Evolutionary conservation across 1,284 basidiomycete species (phyloP).

Genomic region (Neonothopanus nambi): DNA sequence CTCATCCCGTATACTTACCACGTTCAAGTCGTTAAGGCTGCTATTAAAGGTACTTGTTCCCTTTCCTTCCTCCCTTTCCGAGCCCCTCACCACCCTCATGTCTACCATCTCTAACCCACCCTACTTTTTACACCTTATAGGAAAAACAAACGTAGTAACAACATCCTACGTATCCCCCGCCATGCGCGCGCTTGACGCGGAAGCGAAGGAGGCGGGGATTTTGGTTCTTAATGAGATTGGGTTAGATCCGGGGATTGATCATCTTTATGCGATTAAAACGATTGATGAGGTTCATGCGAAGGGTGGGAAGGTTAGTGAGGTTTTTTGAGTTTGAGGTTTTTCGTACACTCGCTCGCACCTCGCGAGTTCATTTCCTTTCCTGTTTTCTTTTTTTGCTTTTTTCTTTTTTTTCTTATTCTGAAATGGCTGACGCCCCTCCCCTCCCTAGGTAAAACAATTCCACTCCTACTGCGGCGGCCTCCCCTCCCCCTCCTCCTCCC

Average conservation of each 20-base stretch:
- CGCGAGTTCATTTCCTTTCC: no score
- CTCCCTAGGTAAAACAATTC: conserved; percentile 83
- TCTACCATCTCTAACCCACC: no score
- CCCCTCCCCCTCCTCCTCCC: conserved; percentile 86
- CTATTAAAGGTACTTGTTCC: conserved; percentile 65
- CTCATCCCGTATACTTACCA: conserved; percentile 97
- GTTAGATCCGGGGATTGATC: conserved; percentile 93
- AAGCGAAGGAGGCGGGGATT: conserved; percentile 88
- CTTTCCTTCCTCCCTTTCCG: neutral
- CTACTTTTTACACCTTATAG: no score
- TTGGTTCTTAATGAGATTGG: conserved; percentile 98
- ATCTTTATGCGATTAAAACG: conserved; percentile 96
- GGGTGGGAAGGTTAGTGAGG: conserved; percentile 87
- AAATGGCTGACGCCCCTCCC: neutral
- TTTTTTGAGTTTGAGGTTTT: no score
- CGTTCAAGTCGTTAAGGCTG: conserved; percentile 89
- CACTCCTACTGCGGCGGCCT: conserved; percentile 96
- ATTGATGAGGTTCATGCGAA: conserved; percentile 92
- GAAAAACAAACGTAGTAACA: conserved; percentile 94
- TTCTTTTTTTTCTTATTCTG: conserved; percentile 1
- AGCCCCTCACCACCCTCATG: neutral
- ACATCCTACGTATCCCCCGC: conserved; percentile 93
- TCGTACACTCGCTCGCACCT: no score
- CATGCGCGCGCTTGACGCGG: conserved; percentile 86
- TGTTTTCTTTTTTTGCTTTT: no score